These are phyloP conservation scores for Fraxinus excelsior DNA, from an alignment of 257 asterid species.

Conservation along the genomic window DNA sequence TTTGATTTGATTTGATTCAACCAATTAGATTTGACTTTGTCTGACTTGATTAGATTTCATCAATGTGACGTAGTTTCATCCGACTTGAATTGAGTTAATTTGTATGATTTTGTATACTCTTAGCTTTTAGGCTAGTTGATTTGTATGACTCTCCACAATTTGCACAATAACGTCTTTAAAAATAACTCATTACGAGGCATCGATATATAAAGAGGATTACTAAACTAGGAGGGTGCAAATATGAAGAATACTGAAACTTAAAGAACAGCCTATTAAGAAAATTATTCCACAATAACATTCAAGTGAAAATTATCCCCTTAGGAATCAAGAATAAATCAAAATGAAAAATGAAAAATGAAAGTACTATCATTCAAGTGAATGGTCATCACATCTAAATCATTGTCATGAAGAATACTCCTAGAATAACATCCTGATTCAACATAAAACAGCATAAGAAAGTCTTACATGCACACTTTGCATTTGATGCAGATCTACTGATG, in stretches of 20 bases:
- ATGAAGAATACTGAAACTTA: background rate
- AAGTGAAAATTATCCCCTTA: background rate
- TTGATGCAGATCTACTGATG: slow-evolving; percentile 81
- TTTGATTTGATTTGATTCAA: too few species aligned
- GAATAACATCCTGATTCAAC: background rate
- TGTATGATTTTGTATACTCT: background rate
- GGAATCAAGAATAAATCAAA: background rate
- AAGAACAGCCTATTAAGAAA: background rate
- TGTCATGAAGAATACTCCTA: too few species aligned
- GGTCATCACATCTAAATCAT: background rate
- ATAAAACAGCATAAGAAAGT: slow-evolving; percentile 21
- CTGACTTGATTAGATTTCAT: background rate
- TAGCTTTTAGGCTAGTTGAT: background rate
- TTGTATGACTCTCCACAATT: background rate
- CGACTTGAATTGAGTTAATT: background rate
- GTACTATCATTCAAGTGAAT: background rate
- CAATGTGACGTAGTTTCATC: background rate
- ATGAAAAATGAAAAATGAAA: background rate
- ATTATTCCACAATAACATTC: background rate
- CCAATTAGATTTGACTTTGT: too few species aligned
- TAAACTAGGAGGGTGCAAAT: background rate
- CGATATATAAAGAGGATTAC: background rate
- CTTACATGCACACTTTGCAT: slow-evolving; percentile 93
- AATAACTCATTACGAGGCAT: background rate
- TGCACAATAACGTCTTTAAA: background rate